phyloP scores from a whole-genome alignment of 2,329 filamentous ascomycete genomes.

The Diaporthe destruens region DNA sequence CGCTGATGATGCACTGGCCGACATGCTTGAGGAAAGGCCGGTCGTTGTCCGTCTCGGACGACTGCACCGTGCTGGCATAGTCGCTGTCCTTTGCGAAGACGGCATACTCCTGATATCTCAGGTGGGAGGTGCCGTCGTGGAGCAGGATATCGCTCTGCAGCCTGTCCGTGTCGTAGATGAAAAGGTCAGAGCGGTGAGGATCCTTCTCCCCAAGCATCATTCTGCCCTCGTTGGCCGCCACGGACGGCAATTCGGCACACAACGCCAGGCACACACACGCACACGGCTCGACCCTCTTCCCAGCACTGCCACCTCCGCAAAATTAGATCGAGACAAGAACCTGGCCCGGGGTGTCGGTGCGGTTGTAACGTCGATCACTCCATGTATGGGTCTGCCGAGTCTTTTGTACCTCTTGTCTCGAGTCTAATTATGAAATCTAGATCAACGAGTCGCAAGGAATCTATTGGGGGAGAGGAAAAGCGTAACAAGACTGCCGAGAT shows the following conservation, averaged over 20 bases:
- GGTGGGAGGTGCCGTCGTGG: constrained; percentile 49
- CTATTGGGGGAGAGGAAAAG: not conserved
- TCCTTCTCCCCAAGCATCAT: constrained; percentile 25
- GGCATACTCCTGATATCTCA: constrained; percentile 56
- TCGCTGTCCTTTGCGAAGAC: constrained; percentile 47
- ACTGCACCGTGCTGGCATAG: constrained; percentile 44
- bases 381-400: not conserved
- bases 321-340: not conserved
- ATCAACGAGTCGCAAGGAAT: constrained; percentile 16
- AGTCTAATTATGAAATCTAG: not conserved
- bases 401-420: not conserved
- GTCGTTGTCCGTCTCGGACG: constrained; percentile 37
- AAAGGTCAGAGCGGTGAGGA: constrained; percentile 50
- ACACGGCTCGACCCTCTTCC: constrained; percentile 7
- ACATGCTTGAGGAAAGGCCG: constrained; percentile 45
- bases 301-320: constrained; percentile 38
- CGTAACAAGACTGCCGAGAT: not conserved
- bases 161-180: constrained; percentile 53
- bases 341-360: constrained; percentile 15
- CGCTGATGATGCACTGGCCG: constrained; percentile 51
- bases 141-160: constrained; percentile 53
- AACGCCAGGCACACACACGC: constrained; percentile 4
- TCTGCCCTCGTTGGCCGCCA: constrained; percentile 18
- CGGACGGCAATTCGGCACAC: constrained; percentile 24
- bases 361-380: constrained; percentile 27